Evolutionary conservation across 129 eudicot genomes (phyloP).

Genomic region (Rutidosis leptorrhynchoides): DNA sequence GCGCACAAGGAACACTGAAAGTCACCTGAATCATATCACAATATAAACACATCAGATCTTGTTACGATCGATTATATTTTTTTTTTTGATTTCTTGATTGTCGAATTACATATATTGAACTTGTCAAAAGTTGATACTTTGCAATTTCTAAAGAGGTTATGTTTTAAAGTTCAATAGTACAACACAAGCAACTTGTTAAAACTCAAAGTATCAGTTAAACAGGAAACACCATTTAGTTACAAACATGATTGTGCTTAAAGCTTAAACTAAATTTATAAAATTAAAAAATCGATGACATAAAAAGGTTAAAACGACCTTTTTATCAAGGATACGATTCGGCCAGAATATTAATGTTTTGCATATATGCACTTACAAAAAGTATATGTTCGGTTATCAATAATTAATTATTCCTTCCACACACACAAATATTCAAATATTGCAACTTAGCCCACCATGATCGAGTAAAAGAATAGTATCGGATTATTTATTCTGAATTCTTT

Average conservation of each 20-base stretch:
- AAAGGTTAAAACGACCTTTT: background rate
- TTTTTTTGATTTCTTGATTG: background rate
- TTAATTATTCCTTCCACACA: background rate
- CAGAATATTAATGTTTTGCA: background rate
- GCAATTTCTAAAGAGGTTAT: background rate
- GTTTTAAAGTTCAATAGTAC: too few species aligned
- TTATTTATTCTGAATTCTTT: too few species aligned
- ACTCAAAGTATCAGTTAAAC: background rate
- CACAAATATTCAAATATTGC: background rate
- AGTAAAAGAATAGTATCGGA: background rate
- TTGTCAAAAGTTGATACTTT: background rate
- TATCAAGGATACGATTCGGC: background rate
- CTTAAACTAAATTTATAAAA: background rate
- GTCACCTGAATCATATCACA: slow-evolving; percentile 40
- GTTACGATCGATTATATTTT: background rate
- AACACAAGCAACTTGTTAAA: background rate
- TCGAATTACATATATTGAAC: background rate
- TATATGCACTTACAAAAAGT: background rate
- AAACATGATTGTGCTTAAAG: slow-evolving; percentile 10
- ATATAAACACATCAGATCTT: background rate
- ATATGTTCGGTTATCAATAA: background rate
- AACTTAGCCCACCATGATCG: background rate
- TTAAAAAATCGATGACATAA: background rate
- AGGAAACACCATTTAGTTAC: background rate
- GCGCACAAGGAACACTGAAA: slow-evolving; percentile 66